Evolutionary conservation across 495 filamentous ascomycete genomes (phyloP).

Genomic region (Penicillium crystallinum): DNA sequence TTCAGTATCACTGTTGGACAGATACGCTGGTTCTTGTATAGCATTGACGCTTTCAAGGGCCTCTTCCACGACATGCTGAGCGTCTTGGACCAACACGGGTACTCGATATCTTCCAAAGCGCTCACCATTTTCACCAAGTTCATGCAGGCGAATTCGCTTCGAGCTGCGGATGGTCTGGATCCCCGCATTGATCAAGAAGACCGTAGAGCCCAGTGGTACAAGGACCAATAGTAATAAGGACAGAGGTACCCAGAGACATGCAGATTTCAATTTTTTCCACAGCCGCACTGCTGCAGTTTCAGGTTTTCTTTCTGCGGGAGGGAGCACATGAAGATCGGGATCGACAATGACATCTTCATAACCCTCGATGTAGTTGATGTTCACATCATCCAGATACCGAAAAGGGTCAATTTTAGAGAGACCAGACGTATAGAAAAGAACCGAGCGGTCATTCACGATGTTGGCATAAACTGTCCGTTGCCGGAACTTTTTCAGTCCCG

Average conservation of each 20-base stretch:
- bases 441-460: constrained; percentile 74
- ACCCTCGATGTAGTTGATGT: constrained; percentile 65
- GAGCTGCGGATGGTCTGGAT: constrained; percentile 69
- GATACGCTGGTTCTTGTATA: constrained; percentile 56
- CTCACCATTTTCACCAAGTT: constrained; percentile 61
- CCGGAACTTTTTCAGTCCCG: constrained; percentile 68
- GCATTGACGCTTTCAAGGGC: constrained; percentile 66
- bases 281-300: constrained; percentile 27
- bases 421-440: constrained; percentile 73
- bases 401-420: constrained; percentile 75
- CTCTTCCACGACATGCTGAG: constrained; percentile 66
- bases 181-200: constrained; percentile 69
- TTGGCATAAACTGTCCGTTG: constrained; percentile 76
- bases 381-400: constrained; percentile 54
- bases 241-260: constrained; percentile 47
- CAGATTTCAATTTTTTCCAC: constrained; percentile 22
- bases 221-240: constrained; percentile 58
- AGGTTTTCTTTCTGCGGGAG: constrained; percentile 28
- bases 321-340: constrained; percentile 54
- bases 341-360: constrained; percentile 78
- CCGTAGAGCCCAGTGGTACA: constrained; percentile 59
- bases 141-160: constrained; percentile 69
- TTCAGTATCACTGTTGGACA: constrained; percentile 39
- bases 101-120: constrained; percentile 64
- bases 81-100: constrained; percentile 67